A percentile compares a stretch with the other conserved stretches of the same genome.
Conservation (phyloP, 371 early-diverging fungal genomes). For the Rhizomucor miehei region DNA sequence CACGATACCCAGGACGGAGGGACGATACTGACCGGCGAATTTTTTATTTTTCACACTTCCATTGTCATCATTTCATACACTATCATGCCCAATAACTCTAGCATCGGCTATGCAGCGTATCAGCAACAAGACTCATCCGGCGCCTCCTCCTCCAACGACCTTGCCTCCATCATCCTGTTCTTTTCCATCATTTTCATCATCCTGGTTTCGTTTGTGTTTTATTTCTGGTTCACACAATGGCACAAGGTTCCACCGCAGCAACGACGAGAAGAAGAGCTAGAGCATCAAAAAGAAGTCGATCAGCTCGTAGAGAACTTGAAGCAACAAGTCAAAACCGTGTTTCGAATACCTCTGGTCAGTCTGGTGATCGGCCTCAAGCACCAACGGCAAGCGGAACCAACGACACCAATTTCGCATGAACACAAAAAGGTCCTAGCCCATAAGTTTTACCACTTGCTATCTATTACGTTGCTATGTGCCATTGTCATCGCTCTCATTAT, state of each 20-base stretch:
- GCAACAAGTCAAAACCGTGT: constrained; percentile 33
- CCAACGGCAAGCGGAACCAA: constrained; percentile 1
- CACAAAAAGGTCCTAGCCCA: constrained; percentile 36
- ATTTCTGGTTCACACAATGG: constrained; percentile 52
- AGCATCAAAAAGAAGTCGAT: constrained; percentile 46
- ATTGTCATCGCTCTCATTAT: constrained; percentile 29
- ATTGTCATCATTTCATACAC: neutral
- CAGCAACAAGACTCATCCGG: constrained; percentile 36
- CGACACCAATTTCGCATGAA: constrained; percentile 24
- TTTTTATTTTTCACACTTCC: no score
- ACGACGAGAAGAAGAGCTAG: constrained; percentile 39
- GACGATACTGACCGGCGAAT: no score
- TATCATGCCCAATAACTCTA: neutral
- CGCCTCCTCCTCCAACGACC: constrained; percentile 22
- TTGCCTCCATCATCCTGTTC: constrained; percentile 42
- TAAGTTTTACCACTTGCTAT: constrained; percentile 36
- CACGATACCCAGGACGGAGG: no score
- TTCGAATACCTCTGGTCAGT: constrained; percentile 34
- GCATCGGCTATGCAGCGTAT: constrained; percentile 43
- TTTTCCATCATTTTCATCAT: constrained; percentile 36
- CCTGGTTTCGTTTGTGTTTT: constrained; percentile 34
- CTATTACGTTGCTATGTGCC: constrained; percentile 26
- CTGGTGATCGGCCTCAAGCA: constrained; percentile 24
- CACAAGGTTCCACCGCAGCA: constrained; percentile 41
- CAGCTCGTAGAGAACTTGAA: constrained; percentile 42